phyloP scores from a whole-genome alignment of 495 filamentous ascomycete species.

The Penicillium roqueforti region DNA sequence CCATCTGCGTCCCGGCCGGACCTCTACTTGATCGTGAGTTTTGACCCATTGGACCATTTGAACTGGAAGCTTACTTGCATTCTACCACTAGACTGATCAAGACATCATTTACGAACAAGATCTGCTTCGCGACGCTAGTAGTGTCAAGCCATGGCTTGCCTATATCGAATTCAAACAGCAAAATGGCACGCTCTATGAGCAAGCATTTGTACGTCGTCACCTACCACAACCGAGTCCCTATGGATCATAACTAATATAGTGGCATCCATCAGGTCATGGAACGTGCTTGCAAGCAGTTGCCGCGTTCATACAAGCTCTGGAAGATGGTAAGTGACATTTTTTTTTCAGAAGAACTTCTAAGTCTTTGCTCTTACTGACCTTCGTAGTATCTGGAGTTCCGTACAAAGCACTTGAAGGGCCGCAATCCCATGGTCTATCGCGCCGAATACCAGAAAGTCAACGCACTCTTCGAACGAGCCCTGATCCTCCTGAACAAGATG shows the following conservation, averaged over 20 bases:
- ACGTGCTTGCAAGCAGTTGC: slow-evolving; percentile 81
- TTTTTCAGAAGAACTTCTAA: neutral
- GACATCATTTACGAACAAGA: slow-evolving; percentile 97
- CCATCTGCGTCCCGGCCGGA: slow-evolving; percentile 51
- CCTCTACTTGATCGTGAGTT: slow-evolving; percentile 73
- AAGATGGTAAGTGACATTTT: slow-evolving; percentile 64
- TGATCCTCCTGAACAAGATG: slow-evolving; percentile 98
- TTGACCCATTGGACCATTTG: slow-evolving; percentile 8
- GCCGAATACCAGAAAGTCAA: slow-evolving; percentile 92
- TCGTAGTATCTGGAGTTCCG: slow-evolving; percentile 81
- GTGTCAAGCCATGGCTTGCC: slow-evolving; percentile 90
- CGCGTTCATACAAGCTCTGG: slow-evolving; percentile 97
- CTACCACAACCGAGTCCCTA: neutral
- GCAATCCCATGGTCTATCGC: slow-evolving; percentile 77
- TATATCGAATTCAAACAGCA: slow-evolving; percentile 92
- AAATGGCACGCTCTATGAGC: slow-evolving; percentile 81
- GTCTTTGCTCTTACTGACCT: slow-evolving; percentile 8
- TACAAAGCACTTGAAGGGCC: slow-evolving; percentile 72
- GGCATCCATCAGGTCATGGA: slow-evolving; percentile 57
- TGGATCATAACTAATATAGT: slow-evolving; percentile 7
- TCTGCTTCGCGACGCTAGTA: slow-evolving; percentile 77
- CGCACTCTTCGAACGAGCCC: slow-evolving; percentile 85
- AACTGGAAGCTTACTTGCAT: slow-evolving; percentile 12
- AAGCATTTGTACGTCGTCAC: slow-evolving; percentile 67
- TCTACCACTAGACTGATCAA: slow-evolving; percentile 59